phyloP scores from a whole-genome alignment of 1,284 basidiomycete genomes.

The Malassezia pachydermatis region DNA sequence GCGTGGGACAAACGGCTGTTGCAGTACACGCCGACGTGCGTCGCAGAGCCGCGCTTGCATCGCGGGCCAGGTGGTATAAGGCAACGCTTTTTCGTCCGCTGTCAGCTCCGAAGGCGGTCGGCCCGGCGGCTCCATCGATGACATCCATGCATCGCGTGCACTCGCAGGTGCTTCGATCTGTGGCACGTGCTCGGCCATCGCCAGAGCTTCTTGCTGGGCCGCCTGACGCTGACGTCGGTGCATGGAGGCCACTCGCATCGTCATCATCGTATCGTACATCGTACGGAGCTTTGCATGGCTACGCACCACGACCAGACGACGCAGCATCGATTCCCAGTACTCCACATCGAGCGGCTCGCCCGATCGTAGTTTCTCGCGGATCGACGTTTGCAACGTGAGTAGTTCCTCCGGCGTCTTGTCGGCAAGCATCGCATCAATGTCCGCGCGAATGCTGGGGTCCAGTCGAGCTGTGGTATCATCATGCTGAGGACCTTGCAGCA shows the following conservation, averaged over 20 bases:
- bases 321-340: conserved; percentile 89
- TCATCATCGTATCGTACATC: conserved; percentile 87
- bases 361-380: conserved; percentile 75
- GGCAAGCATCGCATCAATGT: conserved; percentile 39
- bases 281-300: conserved; percentile 88
- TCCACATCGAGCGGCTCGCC: conserved; percentile 92
- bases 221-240: conserved; percentile 90
- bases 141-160: neutral
- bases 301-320: conserved; percentile 92
- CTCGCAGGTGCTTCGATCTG: conserved; percentile 54
- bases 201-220: conserved; percentile 80
- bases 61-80: conserved; percentile 20
- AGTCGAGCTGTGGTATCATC: conserved; percentile 49
- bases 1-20: conserved; percentile 25
- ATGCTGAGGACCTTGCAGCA: conserved; percentile 58
- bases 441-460: conserved; percentile 31
- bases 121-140: conserved; percentile 32
- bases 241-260: conserved; percentile 87
- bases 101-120: conserved; percentile 20
- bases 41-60: conserved; percentile 23
- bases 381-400: conserved; percentile 67
- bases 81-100: conserved; percentile 28
- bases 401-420: conserved; percentile 58
- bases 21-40: conserved; percentile 25
- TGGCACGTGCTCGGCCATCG: conserved; percentile 54